These are phyloP conservation scores for Orobanche coerulescens DNA, from an alignment of 257 asterid species.

Conservation along the genomic window DNA sequence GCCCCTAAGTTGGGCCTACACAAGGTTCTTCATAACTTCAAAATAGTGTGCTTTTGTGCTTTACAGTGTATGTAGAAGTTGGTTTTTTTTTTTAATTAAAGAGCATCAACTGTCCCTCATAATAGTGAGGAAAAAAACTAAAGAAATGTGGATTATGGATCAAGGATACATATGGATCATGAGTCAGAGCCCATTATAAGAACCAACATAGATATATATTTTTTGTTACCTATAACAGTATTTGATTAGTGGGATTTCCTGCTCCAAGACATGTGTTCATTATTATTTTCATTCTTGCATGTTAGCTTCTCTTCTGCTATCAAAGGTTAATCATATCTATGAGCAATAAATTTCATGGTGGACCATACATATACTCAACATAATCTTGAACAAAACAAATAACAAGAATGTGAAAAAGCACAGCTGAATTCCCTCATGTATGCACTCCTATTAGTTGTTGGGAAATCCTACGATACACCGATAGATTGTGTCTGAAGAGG, in stretches of 20 bases:
- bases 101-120: constrained; percentile 22
- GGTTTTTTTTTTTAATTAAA: constrained; percentile 19
- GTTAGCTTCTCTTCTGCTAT: neutral
- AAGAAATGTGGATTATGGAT: constrained; percentile 14
- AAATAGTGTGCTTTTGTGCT: constrained; percentile 15
- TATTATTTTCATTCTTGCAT: constrained; percentile 8
- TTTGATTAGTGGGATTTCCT: constrained; percentile 10
- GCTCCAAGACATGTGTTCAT: constrained; percentile 20
- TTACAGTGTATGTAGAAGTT: neutral
- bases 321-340: constrained; percentile 4
- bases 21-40: constrained; percentile 17
- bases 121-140: constrained; percentile 19
- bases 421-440: too few species aligned
- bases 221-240: neutral
- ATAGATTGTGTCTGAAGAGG: too few species aligned
- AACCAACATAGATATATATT: constrained; percentile 16
- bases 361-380: too few species aligned
- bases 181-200: constrained; percentile 26
- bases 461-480: too few species aligned
- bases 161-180: constrained; percentile 21
- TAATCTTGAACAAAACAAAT: too few species aligned
- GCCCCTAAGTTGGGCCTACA: constrained; percentile 34
- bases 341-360: neutral
- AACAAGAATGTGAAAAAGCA: too few species aligned
- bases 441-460: too few species aligned